A percentile compares a stretch with the other conserved stretches of the same genome.
These are phyloP conservation scores for Suillus decipiens DNA, from an alignment of 768 basidiomycete genomes.

Conservation along the genomic window DNA sequence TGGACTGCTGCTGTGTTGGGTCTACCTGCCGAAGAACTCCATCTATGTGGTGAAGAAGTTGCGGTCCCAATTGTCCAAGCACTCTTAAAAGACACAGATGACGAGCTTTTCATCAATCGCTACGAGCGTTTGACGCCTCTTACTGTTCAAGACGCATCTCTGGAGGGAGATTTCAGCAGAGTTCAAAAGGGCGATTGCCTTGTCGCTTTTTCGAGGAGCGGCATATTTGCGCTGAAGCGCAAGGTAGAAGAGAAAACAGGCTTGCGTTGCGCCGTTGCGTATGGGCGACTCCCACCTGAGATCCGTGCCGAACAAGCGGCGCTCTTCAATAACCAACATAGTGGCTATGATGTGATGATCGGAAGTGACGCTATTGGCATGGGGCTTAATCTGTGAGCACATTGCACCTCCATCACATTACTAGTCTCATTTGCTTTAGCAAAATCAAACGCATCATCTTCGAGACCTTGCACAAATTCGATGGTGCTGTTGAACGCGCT, in stretches of 20 bases:
- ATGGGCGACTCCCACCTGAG: constrained; percentile 91
- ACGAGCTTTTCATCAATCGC: constrained; percentile 75
- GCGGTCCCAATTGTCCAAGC: constrained; percentile 78
- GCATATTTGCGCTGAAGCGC: constrained; percentile 79
- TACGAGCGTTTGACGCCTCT: constrained; percentile 90
- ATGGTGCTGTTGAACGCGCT: constrained; percentile 44
- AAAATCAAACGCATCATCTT: constrained; percentile 92
- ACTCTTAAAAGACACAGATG: constrained; percentile 76
- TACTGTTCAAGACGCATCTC: constrained; percentile 59
- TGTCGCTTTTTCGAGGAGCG: constrained; percentile 77
- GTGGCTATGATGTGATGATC: constrained; percentile 86
- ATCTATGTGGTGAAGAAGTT: constrained; percentile 94
- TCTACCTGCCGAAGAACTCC: constrained; percentile 74
- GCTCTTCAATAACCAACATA: constrained; percentile 83
- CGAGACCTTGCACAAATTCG: constrained; percentile 64
- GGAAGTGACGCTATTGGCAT: constrained; percentile 97
- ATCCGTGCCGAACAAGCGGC: constrained; percentile 89
- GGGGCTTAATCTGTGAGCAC: constrained; percentile 90
- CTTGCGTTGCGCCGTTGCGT: constrained; percentile 86
- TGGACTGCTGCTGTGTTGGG: constrained; percentile 88
- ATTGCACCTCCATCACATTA: neutral
- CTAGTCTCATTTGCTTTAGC: constrained; percentile 40
- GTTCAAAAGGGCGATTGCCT: constrained; percentile 87
- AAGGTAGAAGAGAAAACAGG: constrained; percentile 69
- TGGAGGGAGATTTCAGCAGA: constrained; percentile 59